Conservation (phyloP, 2,329 filamentous ascomycete species). For the Emericellopsis cladophorae region DNA sequence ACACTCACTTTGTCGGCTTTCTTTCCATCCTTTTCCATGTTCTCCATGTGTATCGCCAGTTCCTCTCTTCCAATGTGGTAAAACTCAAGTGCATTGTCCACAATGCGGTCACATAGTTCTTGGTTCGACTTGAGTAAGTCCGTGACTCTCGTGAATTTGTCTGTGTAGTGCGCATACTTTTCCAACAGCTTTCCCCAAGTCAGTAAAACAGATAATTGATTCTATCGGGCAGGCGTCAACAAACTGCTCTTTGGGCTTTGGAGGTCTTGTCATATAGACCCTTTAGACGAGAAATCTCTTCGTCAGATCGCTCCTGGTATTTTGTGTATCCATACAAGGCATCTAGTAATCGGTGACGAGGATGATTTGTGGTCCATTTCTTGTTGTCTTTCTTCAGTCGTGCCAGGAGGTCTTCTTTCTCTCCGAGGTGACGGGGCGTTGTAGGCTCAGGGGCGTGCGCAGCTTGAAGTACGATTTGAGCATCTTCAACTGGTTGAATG, state of each 20-base stretch:
- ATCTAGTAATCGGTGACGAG: conserved; percentile 24
- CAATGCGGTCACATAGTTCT: conserved; percentile 29
- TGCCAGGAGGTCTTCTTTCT: conserved; percentile 16
- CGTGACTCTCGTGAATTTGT: conserved; percentile 33
- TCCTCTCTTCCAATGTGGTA: conserved; percentile 31
- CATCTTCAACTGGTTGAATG: neutral
- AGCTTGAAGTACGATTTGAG: neutral
- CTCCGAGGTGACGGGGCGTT: conserved; percentile 12
- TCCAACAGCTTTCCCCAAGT: conserved; percentile 31
- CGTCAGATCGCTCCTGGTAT: conserved; percentile 20
- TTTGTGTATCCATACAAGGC: conserved; percentile 22
- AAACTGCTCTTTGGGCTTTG: conserved; percentile 17
- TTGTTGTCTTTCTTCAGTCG: conserved; percentile 14
- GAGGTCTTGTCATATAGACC: conserved; percentile 22
- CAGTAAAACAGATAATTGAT: neutral
- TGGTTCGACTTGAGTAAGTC: conserved; percentile 30
- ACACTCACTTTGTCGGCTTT: conserved; percentile 32
- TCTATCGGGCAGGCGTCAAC: neutral
- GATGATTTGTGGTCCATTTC: conserved; percentile 20
- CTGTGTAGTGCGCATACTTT: conserved; percentile 41
- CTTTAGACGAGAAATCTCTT: conserved; percentile 20
- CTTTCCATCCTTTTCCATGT: conserved; percentile 21
- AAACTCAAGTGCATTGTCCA: conserved; percentile 28
- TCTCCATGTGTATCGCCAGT: conserved; percentile 26
- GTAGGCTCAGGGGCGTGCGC: neutral